Evolutionary conservation across 148 eudicot species (phyloP).

Genomic region (Linanthus parryae): DNA sequence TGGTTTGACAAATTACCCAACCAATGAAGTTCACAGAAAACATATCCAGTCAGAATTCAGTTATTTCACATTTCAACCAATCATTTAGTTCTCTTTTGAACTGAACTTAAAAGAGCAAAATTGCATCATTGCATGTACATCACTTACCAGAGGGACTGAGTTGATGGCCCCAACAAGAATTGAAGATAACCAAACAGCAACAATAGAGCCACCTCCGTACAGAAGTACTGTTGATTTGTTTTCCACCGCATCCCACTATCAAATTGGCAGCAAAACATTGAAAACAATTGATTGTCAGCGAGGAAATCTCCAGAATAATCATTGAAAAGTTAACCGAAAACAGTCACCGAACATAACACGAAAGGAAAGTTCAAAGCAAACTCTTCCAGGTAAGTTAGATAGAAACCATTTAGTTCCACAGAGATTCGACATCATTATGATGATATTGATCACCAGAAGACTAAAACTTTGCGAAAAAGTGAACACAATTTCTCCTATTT

Average conservation of each 20-base stretch:
- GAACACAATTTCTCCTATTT: no score
- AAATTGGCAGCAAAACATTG: conserved; percentile 3
- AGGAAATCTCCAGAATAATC: background rate
- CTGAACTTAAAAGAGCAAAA: no score
- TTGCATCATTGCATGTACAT: no score
- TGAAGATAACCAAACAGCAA: conserved; percentile 87
- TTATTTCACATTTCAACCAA: no score
- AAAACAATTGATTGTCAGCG: background rate
- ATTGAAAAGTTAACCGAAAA: background rate
- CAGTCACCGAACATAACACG: background rate
- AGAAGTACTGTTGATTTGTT: conserved; percentile 95
- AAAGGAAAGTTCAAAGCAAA: background rate
- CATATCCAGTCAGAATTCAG: background rate
- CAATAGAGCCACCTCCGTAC: conserved; percentile 94
- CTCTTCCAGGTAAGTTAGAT: no score
- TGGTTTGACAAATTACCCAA: background rate
- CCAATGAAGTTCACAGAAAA: background rate
- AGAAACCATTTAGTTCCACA: no score
- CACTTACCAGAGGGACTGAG: conserved; percentile 85
- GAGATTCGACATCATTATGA: no score
- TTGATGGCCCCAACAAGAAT: conserved; percentile 80
- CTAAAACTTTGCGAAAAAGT: no score
- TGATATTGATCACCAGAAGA: no score
- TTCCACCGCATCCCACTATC: conserved; percentile 93
- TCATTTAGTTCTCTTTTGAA: no score